phyloP scores from a whole-genome alignment of 345 rosid species.

The Eucalyptus albens region DNA sequence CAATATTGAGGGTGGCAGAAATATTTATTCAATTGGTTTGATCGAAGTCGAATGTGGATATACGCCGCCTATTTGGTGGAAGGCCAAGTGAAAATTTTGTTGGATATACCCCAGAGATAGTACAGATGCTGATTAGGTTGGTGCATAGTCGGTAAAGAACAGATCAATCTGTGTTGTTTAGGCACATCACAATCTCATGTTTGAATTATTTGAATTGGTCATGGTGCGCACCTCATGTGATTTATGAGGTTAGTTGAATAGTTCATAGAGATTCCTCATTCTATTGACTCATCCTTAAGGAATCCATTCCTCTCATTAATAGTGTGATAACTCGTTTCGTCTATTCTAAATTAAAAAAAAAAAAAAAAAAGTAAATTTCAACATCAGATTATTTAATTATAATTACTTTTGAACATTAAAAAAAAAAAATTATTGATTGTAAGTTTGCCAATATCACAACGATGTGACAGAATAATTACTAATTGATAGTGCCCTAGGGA shows the following conservation, averaged over 20 bases:
- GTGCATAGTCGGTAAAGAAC: background rate
- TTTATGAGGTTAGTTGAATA: background rate
- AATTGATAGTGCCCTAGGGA: background rate
- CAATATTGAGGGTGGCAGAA: background rate
- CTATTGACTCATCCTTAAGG: background rate
- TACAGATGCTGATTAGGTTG: background rate
- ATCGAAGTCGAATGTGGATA: background rate
- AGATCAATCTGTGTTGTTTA: background rate
- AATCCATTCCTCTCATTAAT: background rate
- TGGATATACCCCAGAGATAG: background rate
- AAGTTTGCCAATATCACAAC: background rate
- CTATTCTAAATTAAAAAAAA: background rate
- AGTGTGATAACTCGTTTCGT: background rate
- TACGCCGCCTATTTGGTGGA: background rate
- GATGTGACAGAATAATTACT: background rate
- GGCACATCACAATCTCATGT: background rate
- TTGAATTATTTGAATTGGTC: background rate
- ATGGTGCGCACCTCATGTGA: background rate
- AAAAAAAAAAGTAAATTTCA: no score
- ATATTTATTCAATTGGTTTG: background rate
- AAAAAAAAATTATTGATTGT: background rate
- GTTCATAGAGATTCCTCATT: background rate
- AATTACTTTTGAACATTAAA: background rate
- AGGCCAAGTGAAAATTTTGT: background rate
- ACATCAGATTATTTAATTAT: background rate